phyloP scores from a whole-genome alignment of 2,329 filamentous ascomycete genomes.

The Apiospora rasikravindrae region DNA sequence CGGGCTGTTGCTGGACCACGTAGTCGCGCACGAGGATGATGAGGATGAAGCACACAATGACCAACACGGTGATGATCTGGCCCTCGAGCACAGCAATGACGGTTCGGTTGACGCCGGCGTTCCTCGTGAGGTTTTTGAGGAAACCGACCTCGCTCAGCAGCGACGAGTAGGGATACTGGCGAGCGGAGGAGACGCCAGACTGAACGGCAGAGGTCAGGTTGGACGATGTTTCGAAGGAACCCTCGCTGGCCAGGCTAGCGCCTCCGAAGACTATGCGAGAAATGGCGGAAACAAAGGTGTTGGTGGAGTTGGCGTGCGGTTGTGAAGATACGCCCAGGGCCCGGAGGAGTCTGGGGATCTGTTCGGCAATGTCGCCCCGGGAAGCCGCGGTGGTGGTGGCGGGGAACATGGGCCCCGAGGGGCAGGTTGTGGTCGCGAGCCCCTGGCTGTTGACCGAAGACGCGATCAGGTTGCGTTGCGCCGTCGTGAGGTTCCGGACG shows the following conservation, averaged over 20 bases:
- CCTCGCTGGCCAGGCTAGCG: not conserved
- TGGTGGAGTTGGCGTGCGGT: constrained; percentile 20
- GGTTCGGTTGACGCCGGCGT: constrained; percentile 74
- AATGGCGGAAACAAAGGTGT: constrained; percentile 16
- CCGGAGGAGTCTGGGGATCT: constrained; percentile 32
- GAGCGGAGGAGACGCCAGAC: constrained; percentile 27
- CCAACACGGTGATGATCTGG: constrained; percentile 88
- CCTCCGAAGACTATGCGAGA: constrained; percentile 20
- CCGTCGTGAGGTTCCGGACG: constrained; percentile 32
- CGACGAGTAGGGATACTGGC: constrained; percentile 37
- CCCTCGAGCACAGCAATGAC: constrained; percentile 88
- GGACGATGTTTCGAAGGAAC: not conserved
- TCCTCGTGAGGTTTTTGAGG: constrained; percentile 68
- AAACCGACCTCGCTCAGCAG: constrained; percentile 63
- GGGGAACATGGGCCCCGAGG: constrained; percentile 45
- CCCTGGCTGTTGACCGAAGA: constrained; percentile 30
- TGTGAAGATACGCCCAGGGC: not conserved
- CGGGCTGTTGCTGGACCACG: constrained; percentile 96
- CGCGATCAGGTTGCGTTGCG: constrained; percentile 30
- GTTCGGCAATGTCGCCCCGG: constrained; percentile 43
- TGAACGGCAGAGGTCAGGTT: constrained; percentile 32
- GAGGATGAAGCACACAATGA: constrained; percentile 94
- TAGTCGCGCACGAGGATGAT: constrained; percentile 96
- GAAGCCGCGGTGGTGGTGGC: constrained; percentile 45
- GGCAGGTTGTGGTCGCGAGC: constrained; percentile 38